Base-by-base conservation (phyloP, 176 grass and related monocot genomes). In the Themeda triandra region DNA sequence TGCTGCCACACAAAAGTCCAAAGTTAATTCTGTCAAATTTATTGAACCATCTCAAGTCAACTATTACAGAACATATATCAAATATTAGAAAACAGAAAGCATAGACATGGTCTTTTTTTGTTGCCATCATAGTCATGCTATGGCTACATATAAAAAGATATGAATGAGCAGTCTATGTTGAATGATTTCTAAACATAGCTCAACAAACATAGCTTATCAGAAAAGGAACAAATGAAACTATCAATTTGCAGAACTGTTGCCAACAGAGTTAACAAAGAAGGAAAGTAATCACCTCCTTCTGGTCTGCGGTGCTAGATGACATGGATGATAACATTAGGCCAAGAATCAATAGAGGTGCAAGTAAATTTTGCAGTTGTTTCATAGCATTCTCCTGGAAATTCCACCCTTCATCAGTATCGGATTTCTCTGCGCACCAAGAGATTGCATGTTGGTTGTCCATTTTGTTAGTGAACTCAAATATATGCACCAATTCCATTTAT, bases 261-360 rank as follows among this genome's bases (percentile, higher is more conserved):
- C 8, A 78, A 12, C 10, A 37, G 59, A 67, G n/a, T 60, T 75
- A 40, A 40, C 39, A 53, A 41, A 37, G 19, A 32, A 80, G 8
- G 82, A 40, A 79, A 71, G 8, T 19, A 19, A 79, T 73, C 60
- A 98, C 96, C 96, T 98, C 96, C 80, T 90, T 96, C 66, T 96
- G 93, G 21, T 98, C 89, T 25, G 85, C 68, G 41, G 93, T 73
- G 79, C 96, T 69, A n/a, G 88, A 63, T 66, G 89, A 85, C 69
- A 90, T 78, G 69, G 96, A 94, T 63, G 89, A 91, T 37, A 98
- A 23, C 85, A 94, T 75, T 29, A 98, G 54, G 29, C 81, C 89
- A 80, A 94, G 36, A 80, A 98, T 82, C 17, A 98, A 71, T 66
- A 98, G 71, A 54, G 96, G 91, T 27, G 78, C 80, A 12, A 94